Base-by-base conservation (phyloP, 139 green algal species). In the Pseudopediastrum boryanum region DNA sequence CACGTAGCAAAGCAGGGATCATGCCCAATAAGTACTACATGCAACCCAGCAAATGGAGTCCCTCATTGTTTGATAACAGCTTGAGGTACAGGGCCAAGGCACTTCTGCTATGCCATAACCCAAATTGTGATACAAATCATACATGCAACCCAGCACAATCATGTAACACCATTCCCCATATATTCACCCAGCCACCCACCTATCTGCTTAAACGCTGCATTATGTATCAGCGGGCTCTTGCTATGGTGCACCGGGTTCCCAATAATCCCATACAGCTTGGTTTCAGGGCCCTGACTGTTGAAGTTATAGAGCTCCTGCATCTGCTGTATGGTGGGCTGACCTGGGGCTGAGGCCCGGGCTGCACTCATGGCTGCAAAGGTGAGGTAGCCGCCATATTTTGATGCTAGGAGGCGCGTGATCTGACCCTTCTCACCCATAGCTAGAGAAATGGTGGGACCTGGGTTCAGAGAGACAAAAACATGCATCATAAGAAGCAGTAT, bases 381-480 rank as follows among this genome's bases (percentile, higher is more conserved):
- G 12, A 99, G 87, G 80, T 90, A 93, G 39, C 89, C 93, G 27
- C 96, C 96, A 81, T 93, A 98, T 85, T 99, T 99, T 48, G 93
- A 87, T 0, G 96, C 95, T 63, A 99, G 88, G 61, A 99, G 71
- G 33, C 96, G 86, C 2, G 86, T 94, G 46, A 94, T 88, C 27
- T 92, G 73, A 19, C 96, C 96, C 7, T 79, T 81, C 75, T 98
- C 95, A 1, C 95, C 95, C 96, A 99, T 99, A 27, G 90, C 88
- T 38, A 99, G 78, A 0, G 91, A 91, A 50, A 99, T 98, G 42
- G 89, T 93, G 39, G 92, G 93, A 27, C 84, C 92, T 92, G 85
- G 50, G 63, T n/a, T n/a, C n/a, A n/a, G n/a, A n/a, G n/a, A n/a
- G n/a, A n/a, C n/a, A 12, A 31, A 29, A 66, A 64, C 8, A 31